Base-by-base conservation (phyloP, 164 flowering plant species). In the Sedum album region DNA sequence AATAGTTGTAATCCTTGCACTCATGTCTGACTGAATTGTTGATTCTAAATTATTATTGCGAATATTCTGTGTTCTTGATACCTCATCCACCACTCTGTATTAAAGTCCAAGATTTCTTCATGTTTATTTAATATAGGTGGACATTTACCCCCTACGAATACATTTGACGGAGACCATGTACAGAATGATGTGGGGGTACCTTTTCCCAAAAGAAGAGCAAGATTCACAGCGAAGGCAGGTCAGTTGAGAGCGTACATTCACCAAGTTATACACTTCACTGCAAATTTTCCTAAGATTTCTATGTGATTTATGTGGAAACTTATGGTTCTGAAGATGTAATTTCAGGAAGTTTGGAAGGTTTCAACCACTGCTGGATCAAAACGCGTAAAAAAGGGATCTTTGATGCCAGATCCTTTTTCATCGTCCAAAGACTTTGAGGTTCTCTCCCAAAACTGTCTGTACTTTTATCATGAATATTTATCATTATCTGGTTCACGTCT, bases 151-250 rank as follows among this genome's bases (percentile, higher is more conserved):
- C 67, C 80, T 95, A 70, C 92, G 85, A 79, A 95, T 95, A 73
- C 92, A 95, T 78, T 83, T 95, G 82, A 90, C 97, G 4, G 99
- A 95, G 80, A 78, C 85, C 61, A 84, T 90, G 93, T 92, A 92
- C 79, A 80, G 87, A 78, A 85, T 86, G 94, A 95, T 92, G 93
- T 95, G 97, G 99, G 94, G 72, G 60, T 95, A 95, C 73, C 82
- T 92, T 60, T 95, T 95, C 74, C 97, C 97, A 30, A 96, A 88
- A 80, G 99, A 95, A 82, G 97, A 95, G 77, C 99, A 95, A 73
- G 99, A 95, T 77, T 92, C 97, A 66, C 96, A 85, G 68, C 75
- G 97, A 63, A 84, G 99, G 68, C 97, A 95, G 97, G 97, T 85
- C 69, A 74, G 83, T 75, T 39, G 8, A 65, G 26, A 17, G 20